Percentiles rank a stretch among this genome's conserved stretches.
phyloP scores from a whole-genome alignment of 2,329 filamentous ascomycete genomes.

The Neofusicoccum sp. region DNA sequence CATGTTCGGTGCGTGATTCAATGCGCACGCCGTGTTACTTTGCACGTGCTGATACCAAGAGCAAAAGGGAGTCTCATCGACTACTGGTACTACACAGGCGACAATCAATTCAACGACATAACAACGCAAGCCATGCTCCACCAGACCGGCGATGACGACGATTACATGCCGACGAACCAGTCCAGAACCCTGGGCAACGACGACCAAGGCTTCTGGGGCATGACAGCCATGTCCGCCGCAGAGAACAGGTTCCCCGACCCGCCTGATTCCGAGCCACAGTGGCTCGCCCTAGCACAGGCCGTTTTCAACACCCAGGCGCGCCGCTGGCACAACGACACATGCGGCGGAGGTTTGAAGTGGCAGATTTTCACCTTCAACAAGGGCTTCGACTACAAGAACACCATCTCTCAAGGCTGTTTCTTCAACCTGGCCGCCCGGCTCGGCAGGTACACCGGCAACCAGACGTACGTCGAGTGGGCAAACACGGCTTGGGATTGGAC shows the following conservation, averaged over 20 bases:
- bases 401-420: conserved; percentile 58
- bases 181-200: conserved; percentile 53
- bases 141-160: conserved; percentile 69
- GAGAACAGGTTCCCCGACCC: conserved; percentile 50
- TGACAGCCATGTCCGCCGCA: conserved; percentile 58
- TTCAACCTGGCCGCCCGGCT: conserved; percentile 65
- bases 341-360: conserved; percentile 77
- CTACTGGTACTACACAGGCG: conserved; percentile 45
- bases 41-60: no score
- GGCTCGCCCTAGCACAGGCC: conserved; percentile 73
- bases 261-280: conserved; percentile 53
- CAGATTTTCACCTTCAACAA: conserved; percentile 79
- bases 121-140: conserved; percentile 60
- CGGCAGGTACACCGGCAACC: conserved; percentile 74
- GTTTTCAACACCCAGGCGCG: conserved; percentile 75
- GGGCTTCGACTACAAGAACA: conserved; percentile 61
- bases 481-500: conserved; percentile 61
- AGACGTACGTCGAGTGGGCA: conserved; percentile 76
- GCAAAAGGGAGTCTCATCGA: no score
- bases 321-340: conserved; percentile 67
- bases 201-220: conserved; percentile 59
- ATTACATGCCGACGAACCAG: conserved; percentile 61
- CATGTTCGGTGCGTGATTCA: conserved; percentile 39
- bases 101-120: conserved; percentile 39
- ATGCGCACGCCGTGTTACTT: no score